Percentiles rank a stretch among this genome's conserved stretches.
Evolutionary conservation across 116 monocot genomes (phyloP).

Genomic region (Trichopus zeylanicus): DNA sequence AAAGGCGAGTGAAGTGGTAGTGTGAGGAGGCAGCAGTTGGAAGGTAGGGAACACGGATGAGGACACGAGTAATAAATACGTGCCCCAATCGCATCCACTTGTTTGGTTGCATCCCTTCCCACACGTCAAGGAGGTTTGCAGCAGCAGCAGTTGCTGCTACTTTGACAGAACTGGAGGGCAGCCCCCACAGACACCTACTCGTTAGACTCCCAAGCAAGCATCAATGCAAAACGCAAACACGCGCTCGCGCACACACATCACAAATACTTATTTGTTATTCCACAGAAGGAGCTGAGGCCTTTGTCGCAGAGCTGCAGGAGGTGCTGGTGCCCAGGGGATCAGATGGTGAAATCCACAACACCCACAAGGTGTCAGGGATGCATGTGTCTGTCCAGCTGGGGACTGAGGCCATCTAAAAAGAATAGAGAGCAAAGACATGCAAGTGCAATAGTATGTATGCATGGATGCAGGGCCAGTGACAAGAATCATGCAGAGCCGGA

Average conservation of each 20-base stretch:
- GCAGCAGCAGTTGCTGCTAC: neutral
- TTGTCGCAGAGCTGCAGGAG: neutral
- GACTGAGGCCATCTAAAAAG: slow-evolving; percentile 2
- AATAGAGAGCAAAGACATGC: slow-evolving; percentile 2
- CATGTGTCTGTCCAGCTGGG: slow-evolving; percentile 17
- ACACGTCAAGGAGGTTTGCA: slow-evolving; percentile 1
- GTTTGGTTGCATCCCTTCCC: slow-evolving; percentile 12
- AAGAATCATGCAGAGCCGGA: neutral
- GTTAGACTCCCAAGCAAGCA: neutral
- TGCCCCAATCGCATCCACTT: slow-evolving; percentile 18
- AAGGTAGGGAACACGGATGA: slow-evolving; percentile 39
- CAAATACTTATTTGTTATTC: neutral
- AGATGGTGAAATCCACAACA: slow-evolving; percentile 10
- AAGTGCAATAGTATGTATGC: neutral
- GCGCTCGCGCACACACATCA: neutral
- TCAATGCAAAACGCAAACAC: neutral
- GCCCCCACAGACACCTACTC: neutral
- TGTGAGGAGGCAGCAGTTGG: slow-evolving; percentile 55
- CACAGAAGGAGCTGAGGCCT: neutral
- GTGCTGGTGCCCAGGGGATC: slow-evolving; percentile 7
- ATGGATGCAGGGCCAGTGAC: neutral
- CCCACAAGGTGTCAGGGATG: slow-evolving; percentile 12
- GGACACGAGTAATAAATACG: slow-evolving; percentile 1
- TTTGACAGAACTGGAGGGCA: neutral
- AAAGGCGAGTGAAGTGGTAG: slow-evolving; percentile 17